Base-by-base conservation (phyloP, 306 rosid genomes). In the Astragalus glycyphyllos region DNA sequence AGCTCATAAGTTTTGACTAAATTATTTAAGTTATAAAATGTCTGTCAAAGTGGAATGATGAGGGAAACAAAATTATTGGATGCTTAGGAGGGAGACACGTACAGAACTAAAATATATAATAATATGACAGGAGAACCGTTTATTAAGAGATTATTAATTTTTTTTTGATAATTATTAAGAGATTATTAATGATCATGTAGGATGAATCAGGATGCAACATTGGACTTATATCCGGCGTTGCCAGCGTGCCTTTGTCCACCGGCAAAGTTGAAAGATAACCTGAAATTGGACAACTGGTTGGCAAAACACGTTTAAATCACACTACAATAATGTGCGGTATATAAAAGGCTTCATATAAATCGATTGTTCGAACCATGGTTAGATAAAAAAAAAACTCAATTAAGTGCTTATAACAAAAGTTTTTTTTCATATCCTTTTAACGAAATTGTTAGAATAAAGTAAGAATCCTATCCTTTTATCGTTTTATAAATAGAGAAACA, bases 241-340 rank as follows among this genome's bases (percentile, higher is more conserved):
- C 41, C 15, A 55, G 53, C 60, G 77, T 81, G 20, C 14, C 68
- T 61, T 62, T 76, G 82, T 76, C 79, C 31, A 37, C 56, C 37
- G 17, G 57, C 20, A 65, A 72, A 46, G 68, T 32, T 14, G 54
- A 45, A 71, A 45, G 48, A 26, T 57, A 31, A 29, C 26, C 42
- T 17, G 11, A 54, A 40, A 54, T 2, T 58, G 11, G 49, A 5
- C 23, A 47, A 11, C 26, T 35, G 11, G 59, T 64, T 69, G 62
- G 64, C 67, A 41, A 42, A 59, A 26, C 62, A 47, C 3, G 71
- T 67, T 69, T 58, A 59, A 35, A 35, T 59, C 26, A 9, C 34
- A 58, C 29, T 58, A 13, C 46, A 35, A 7, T 35, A 7, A 58
- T 31, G 47, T 35, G 31, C 31, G 31, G 31, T 3, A 26, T 26